Evolutionary conservation across 2,329 filamentous ascomycete species (phyloP).

Genomic region (Phialophora macrospora): DNA sequence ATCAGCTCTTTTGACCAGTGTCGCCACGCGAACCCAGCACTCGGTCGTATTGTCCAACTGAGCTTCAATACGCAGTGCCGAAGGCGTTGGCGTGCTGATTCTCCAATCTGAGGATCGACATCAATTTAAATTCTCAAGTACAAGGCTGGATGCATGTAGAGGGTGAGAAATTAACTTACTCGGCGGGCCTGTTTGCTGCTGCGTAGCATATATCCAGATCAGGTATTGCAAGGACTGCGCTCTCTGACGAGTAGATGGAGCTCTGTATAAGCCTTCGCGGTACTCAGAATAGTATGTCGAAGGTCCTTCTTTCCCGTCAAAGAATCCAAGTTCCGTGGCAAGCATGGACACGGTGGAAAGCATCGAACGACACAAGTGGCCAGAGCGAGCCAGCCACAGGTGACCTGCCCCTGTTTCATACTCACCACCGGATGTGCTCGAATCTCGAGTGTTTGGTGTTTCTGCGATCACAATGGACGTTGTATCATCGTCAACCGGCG

Average conservation of each 20-base stretch:
- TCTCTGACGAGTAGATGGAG: slow-evolving; percentile 8
- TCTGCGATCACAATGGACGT: slow-evolving; percentile 8
- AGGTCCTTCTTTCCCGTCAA: slow-evolving; percentile 11
- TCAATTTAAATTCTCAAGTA: slow-evolving; percentile 1
- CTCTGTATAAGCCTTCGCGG: slow-evolving; percentile 1
- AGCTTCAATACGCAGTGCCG: neutral
- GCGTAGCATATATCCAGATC: slow-evolving; percentile 13
- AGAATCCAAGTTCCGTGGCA: slow-evolving; percentile 8
- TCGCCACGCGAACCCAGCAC: slow-evolving; percentile 10
- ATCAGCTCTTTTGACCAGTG: slow-evolving; percentile 9
- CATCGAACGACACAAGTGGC: slow-evolving; percentile 11
- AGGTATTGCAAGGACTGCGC: slow-evolving; percentile 11
- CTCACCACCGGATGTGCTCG: neutral
- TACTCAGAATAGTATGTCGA: slow-evolving; percentile 13
- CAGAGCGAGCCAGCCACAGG: slow-evolving; percentile 11
- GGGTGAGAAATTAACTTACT: slow-evolving; percentile 1
- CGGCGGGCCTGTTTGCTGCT: slow-evolving; percentile 8
- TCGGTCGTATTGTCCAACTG: slow-evolving; percentile 11
- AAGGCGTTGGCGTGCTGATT: slow-evolving; percentile 10
- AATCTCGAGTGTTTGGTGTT: slow-evolving; percentile 2
- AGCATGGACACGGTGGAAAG: slow-evolving; percentile 10
- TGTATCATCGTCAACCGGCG: slow-evolving; percentile 11
- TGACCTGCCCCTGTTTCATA: slow-evolving; percentile 11
- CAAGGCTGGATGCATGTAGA: neutral
- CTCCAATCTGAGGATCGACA: slow-evolving; percentile 2